These are phyloP conservation scores for Magnolia officinalis DNA, from an alignment of 164 flowering plant species.

Conservation along the genomic window DNA sequence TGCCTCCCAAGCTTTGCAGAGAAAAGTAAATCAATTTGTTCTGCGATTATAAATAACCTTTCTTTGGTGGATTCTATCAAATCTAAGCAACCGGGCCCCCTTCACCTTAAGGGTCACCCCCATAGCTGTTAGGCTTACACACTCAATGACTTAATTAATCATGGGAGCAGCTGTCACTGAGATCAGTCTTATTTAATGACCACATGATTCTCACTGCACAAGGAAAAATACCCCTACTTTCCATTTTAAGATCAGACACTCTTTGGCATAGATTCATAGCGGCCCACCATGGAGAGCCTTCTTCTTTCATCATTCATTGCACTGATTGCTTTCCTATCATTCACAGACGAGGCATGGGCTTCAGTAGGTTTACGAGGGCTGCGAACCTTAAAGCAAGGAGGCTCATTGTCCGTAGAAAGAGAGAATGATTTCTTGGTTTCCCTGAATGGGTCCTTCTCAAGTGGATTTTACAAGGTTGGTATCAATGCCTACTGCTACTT, in stretches of 20 bases:
- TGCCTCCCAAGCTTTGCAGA: too few relatives aligned
- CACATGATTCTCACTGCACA: too few relatives aligned
- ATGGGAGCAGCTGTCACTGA: too few relatives aligned
- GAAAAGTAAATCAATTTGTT: too few relatives aligned
- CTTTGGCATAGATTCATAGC: neutral
- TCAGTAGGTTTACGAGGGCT: neutral
- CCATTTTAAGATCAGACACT: neutral
- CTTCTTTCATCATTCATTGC: neutral
- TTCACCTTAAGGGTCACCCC: too few relatives aligned
- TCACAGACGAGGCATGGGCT: neutral
- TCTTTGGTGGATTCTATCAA: too few relatives aligned
- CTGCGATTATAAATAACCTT: too few relatives aligned
- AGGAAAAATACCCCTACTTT: too few relatives aligned
- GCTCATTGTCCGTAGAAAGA: conserved; percentile 25
- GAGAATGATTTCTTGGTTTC: conserved; percentile 18
- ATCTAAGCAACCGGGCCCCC: too few relatives aligned
- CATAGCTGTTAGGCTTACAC: too few relatives aligned
- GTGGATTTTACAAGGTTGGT: conserved; percentile 30
- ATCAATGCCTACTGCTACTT: conserved; percentile 28
- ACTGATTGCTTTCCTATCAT: neutral
- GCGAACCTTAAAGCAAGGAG: neutral
- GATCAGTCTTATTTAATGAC: too few relatives aligned
- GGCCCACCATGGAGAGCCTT: neutral
- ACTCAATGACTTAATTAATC: too few relatives aligned
- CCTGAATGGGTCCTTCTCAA: conserved; percentile 16